These are phyloP conservation scores for Globisporangium cylindrosporum DNA, from an alignment of 352 stramenopile species.

Conservation along the genomic window DNA sequence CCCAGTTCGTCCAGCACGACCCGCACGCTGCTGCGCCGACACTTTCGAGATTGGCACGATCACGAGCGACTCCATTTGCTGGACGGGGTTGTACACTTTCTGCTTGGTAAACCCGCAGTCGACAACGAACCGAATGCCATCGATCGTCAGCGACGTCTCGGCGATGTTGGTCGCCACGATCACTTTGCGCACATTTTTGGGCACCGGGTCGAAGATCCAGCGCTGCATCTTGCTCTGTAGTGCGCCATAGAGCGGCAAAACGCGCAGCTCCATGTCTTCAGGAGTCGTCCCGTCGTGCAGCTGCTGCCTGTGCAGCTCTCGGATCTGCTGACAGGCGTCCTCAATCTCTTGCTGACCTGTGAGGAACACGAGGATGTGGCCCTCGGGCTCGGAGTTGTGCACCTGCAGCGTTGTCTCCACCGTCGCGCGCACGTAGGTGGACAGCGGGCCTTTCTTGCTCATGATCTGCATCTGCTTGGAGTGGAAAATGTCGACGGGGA, in stretches of 20 bases:
- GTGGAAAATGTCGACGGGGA: conserved; percentile 94
- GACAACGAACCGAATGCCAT: conserved; percentile 88
- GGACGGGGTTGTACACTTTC: conserved; percentile 89
- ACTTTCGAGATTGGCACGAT: conserved; percentile 95
- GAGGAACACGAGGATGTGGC: conserved; percentile 95
- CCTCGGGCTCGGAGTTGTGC: conserved; percentile 63
- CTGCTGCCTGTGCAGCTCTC: conserved; percentile 33
- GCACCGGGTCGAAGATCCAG: conserved; percentile 92
- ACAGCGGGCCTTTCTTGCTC: conserved; percentile 57
- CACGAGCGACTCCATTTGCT: conserved; percentile 78
- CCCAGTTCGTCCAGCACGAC: conserved; percentile 93
- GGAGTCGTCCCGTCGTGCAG: conserved; percentile 10
- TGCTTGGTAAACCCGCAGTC: conserved; percentile 88
- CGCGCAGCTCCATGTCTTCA: conserved; percentile 50
- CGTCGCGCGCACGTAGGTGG: conserved; percentile 57
- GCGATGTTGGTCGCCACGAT: conserved; percentile 93
- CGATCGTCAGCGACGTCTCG: conserved; percentile 98
- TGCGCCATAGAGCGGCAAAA: conserved; percentile 94
- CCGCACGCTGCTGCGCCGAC: conserved; percentile 92
- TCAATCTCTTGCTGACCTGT: conserved; percentile 94
- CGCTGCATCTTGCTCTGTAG: conserved; percentile 91
- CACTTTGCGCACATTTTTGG: conserved; percentile 78
- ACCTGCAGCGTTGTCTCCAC: conserved; percentile 81
- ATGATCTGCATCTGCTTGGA: conserved; percentile 83
- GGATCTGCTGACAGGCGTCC: conserved; percentile 85